phyloP scores from a whole-genome alignment of 2,329 filamentous ascomycete genomes.

The Diaporthe sp. region DNA sequence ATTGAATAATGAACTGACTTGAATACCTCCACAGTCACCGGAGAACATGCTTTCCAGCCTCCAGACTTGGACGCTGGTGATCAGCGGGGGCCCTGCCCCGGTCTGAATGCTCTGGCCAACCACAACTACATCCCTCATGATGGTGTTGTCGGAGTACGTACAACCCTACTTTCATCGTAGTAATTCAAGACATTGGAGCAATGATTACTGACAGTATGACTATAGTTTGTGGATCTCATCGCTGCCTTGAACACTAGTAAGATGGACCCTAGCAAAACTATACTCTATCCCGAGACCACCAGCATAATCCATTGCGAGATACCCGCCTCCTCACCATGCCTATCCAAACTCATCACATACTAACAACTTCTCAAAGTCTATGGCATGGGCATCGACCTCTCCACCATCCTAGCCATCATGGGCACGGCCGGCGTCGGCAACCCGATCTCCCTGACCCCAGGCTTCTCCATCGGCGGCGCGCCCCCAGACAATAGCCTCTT shows the following conservation, averaged over 20 bases:
- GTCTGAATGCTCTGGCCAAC: constrained; percentile 44
- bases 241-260: constrained; percentile 35
- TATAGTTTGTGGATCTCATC: constrained; percentile 43
- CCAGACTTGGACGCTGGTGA: constrained; percentile 39
- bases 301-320: neutral
- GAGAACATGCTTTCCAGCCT: constrained; percentile 21
- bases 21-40: neutral
- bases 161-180: accelerated
- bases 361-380: constrained; percentile 43
- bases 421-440: constrained; percentile 61
- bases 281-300: neutral
- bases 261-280: neutral
- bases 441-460: constrained; percentile 57
- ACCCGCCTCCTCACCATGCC: neutral
- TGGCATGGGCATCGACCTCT: constrained; percentile 58
- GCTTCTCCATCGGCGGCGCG: constrained; percentile 54
- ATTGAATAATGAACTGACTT: neutral
- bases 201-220: too few relatives aligned
- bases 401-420: constrained; percentile 53
- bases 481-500: constrained; percentile 14
- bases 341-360: neutral
- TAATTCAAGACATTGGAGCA: neutral
- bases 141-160: constrained; percentile 38
- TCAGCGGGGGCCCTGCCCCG: constrained; percentile 42
- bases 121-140: constrained; percentile 43